A percentile compares a stretch with the other conserved stretches of the same genome.
These are phyloP conservation scores for Draba incana DNA, from an alignment of 345 rosid species.

Conservation along the genomic window DNA sequence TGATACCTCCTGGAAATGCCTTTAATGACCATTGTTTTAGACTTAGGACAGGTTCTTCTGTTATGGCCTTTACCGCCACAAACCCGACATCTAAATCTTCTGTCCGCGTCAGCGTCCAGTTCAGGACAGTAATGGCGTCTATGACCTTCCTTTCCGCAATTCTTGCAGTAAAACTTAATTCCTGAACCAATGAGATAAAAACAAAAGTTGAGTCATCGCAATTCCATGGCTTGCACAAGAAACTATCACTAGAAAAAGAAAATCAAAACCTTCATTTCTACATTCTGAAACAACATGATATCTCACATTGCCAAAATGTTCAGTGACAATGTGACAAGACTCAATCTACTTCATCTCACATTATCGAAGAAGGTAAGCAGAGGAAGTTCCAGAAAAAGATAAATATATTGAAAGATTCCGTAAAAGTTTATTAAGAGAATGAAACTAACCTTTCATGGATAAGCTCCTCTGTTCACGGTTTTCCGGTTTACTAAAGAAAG, in stretches of 20 bases:
- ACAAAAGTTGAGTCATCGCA: background rate
- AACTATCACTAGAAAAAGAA: background rate
- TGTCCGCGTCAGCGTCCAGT: conserved; percentile 46
- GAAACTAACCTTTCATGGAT: conserved; percentile 79
- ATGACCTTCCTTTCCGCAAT: conserved; percentile 90
- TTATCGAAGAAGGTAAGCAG: background rate
- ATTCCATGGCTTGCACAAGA: conserved; percentile 8
- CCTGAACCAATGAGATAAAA: conserved; percentile 50
- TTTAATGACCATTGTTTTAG: conserved; percentile 39
- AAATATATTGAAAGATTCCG: background rate
- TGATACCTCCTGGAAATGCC: conserved; percentile 40
- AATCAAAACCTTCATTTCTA: background rate
- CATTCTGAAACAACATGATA: background rate
- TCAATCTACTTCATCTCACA: conserved; percentile 8
- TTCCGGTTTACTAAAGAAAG: conserved; percentile 78
- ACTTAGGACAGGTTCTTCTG: conserved; percentile 71
- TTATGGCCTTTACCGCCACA: conserved; percentile 89
- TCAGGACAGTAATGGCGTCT: conserved; percentile 88
- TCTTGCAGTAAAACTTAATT: conserved; percentile 68
- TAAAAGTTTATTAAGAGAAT: background rate
- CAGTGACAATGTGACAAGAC: background rate
- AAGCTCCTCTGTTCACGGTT: conserved; percentile 82
- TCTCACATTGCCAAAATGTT: background rate
- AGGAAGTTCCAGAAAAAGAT: background rate
- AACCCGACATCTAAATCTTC: conserved; percentile 62